Base-by-base conservation (phyloP, 139 green algal genomes). In the Chlorella sorokiniana region DNA sequence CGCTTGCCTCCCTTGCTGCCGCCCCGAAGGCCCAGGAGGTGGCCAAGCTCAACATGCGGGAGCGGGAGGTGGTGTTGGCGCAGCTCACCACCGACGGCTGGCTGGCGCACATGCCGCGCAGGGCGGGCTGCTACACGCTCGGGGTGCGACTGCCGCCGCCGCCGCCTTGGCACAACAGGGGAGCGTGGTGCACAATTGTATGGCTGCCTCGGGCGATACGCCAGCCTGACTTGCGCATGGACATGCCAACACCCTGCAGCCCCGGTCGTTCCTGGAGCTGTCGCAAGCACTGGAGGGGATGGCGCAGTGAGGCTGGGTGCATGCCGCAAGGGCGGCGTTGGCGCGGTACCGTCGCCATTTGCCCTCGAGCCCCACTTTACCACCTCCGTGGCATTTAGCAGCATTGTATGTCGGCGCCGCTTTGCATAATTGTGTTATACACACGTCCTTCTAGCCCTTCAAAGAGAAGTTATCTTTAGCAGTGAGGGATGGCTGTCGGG, bases 211-310 rank as follows among this genome's bases (percentile, higher is more conserved):
- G 59, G 9, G 22, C 25, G 59, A 37, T n/a, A n/a, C 59, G 22
- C 16, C 22, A 67, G 59, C 59, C 22, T 16, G 14, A 59, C 48
- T 16, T 11, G 14, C 48, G 11, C 16, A 25, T 59, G 48, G 48
- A 11, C 48, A 59, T 59, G n/a, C n/a, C n/a, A n/a, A 9, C 62
- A 6, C 37, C 14, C 1, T 72, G 40, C 75, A 81, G 75, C 75
- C 75, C 2, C 56, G 75, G 3, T 48, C 75, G 0, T 81, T 81
- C 14, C 56, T 81, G 75, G 75, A 81, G 75, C 59, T 81, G 40
- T 62, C 48, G 18, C 52, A 81, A n/a, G 59, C 59, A n/a, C 41
- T 81, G 75, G 40, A 54, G 31, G 75, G 59, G 35, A 33, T 81
- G 75, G 59, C 22, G 16, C 18, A 65, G 6, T 65, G 56, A 65